Percentiles rank a stretch among this genome's conserved stretches.
Conservation (phyloP, 805 yeast species). For the Metschnikowia lochheadii region DNA sequence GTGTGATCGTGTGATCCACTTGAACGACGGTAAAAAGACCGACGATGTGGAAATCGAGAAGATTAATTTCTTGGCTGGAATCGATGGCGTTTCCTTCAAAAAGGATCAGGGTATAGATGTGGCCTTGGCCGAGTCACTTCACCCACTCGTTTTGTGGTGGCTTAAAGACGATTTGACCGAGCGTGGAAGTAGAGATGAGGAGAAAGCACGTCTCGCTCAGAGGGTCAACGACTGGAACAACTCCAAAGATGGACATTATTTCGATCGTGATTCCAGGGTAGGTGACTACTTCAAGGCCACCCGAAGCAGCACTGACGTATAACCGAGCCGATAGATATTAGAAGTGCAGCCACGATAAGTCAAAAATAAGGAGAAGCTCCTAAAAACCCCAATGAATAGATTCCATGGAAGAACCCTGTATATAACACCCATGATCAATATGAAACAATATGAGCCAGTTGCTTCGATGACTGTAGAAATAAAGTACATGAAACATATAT, state of each 20-base stretch:
- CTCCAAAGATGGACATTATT: conserved; percentile 32
- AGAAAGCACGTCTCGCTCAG: conserved; percentile 33
- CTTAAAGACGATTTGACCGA: conserved; percentile 46
- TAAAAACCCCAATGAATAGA: no score
- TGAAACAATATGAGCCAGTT: no score
- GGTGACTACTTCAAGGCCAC: conserved; percentile 51
- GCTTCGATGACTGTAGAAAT: no score
- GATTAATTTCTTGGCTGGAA: conserved; percentile 27
- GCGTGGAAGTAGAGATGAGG: conserved; percentile 54
- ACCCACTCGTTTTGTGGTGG: conserved; percentile 75
- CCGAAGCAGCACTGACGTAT: conserved; percentile 23
- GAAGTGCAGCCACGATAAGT: no score
- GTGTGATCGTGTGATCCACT: conserved; percentile 82
- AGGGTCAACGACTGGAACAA: conserved; percentile 56
- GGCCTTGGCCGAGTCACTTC: conserved; percentile 49
- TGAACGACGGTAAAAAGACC: conserved; percentile 58
- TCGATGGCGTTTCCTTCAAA: conserved; percentile 24
- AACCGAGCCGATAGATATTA: neutral
- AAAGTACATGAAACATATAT: no score
- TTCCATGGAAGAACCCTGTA: no score
- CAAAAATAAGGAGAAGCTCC: no score
- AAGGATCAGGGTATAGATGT: conserved; percentile 28
- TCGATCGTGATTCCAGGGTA: conserved; percentile 43
- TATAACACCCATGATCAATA: no score
- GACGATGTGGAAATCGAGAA: conserved; percentile 32